These are phyloP conservation scores for Mycena galopus DNA, from an alignment of 768 basidiomycete species.

Conservation along the genomic window DNA sequence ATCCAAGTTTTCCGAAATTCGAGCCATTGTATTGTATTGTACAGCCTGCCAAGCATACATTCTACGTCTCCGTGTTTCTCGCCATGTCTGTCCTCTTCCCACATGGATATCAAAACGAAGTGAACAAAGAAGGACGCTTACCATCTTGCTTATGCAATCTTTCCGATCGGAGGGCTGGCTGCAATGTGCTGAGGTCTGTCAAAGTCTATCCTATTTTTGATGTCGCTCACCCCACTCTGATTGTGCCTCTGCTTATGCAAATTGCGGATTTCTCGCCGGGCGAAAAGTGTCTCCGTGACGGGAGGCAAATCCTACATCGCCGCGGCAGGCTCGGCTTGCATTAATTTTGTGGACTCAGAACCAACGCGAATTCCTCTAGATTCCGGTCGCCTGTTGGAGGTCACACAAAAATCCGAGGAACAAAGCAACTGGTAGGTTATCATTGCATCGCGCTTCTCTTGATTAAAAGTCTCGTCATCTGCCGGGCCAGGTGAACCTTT, in stretches of 20 bases:
- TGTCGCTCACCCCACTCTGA: background rate
- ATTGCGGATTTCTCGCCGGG: constrained; percentile 9
- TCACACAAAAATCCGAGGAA: background rate
- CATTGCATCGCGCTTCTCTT: background rate
- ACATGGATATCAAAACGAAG: background rate
- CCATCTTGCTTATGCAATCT: background rate
- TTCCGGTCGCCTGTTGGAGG: background rate
- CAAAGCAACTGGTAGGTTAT: too few species aligned
- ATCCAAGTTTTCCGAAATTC: background rate
- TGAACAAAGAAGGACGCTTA: background rate
- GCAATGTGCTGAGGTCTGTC: background rate
- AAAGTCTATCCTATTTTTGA: background rate
- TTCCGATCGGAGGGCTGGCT: background rate
- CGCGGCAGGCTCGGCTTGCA: constrained; percentile 4
- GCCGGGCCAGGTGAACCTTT: background rate
- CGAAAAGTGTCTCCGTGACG: constrained; percentile 17
- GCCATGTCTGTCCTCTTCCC: background rate
- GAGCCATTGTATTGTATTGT: background rate
- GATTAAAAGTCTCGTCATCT: constrained; percentile 21
- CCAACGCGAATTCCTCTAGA: background rate
- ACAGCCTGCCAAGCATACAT: background rate
- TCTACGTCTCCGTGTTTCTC: constrained; percentile 19
- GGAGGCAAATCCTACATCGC: background rate
- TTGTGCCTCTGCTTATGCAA: constrained; percentile 19
- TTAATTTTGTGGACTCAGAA: background rate